phyloP scores from a whole-genome alignment of 2,329 filamentous ascomycete genomes.

The Aureobasidium sp. region DNA sequence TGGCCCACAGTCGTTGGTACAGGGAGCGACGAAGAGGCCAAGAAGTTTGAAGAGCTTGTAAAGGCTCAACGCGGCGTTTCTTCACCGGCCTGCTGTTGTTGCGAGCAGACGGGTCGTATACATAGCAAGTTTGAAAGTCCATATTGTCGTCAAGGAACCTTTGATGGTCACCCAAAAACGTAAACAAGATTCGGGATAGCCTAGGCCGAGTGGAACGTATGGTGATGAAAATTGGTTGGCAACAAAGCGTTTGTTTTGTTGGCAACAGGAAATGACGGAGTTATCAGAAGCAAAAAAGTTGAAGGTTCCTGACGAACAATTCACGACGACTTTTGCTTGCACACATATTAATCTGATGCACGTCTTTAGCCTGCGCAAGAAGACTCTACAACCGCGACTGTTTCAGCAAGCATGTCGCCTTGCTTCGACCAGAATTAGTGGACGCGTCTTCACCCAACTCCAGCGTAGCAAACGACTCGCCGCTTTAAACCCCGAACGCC shows the following conservation, averaged over 20 bases:
- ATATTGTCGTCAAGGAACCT: slow-evolving; percentile 24
- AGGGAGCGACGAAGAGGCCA: slow-evolving; percentile 48
- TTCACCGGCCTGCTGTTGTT: slow-evolving; percentile 34
- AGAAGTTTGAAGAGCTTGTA: slow-evolving; percentile 29
- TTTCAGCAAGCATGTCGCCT: slow-evolving; percentile 21
- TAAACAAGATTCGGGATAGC: slow-evolving; percentile 1
- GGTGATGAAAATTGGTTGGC: background rate
- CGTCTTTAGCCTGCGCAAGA: slow-evolving; percentile 16
- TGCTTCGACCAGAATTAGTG: slow-evolving; percentile 12
- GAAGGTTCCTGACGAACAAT: background rate
- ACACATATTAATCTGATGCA: slow-evolving; percentile 15
- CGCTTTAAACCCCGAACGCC: background rate
- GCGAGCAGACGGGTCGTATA: slow-evolving; percentile 32
- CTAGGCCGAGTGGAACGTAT: background rate
- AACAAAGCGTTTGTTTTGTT: background rate
- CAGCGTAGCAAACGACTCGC: background rate
- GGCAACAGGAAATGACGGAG: slow-evolving; percentile 6
- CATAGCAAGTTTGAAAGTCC: slow-evolving; percentile 45
- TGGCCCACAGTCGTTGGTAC: slow-evolving; percentile 58
- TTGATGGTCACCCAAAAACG: background rate
- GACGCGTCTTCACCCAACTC: background rate
- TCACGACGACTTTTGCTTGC: background rate
- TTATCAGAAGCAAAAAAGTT: slow-evolving; percentile 11
- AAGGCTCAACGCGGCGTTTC: slow-evolving; percentile 30
- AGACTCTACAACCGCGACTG: slow-evolving; percentile 16